Evolutionary conservation across 305 asterid species (phyloP).

Genomic region (Ilex paraguariensis): DNA sequence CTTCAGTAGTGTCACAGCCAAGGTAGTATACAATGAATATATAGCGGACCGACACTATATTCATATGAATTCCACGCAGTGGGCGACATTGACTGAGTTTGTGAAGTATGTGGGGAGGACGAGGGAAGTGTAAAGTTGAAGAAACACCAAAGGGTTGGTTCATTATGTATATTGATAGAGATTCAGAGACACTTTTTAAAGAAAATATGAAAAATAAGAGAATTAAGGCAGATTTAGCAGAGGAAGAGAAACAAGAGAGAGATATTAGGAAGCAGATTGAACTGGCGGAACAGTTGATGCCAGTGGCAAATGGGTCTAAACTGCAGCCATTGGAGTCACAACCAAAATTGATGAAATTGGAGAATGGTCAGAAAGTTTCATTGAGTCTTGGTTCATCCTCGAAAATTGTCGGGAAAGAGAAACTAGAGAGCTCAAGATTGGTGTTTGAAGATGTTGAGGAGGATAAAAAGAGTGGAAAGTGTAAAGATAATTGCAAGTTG

Average conservation of each 20-base stretch:
- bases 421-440: conserved; percentile 36
- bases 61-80: conserved; percentile 82
- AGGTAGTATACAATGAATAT: conserved; percentile 87
- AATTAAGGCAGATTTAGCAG: conserved; percentile 60
- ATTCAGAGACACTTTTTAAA: conserved; percentile 78
- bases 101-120: conserved; percentile 71
- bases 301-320: conserved; percentile 21
- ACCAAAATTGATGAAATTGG: conserved; percentile 44
- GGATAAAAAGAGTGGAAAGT: conserved; percentile 35
- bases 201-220: conserved; percentile 84
- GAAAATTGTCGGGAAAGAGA: conserved; percentile 36
- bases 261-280: conserved; percentile 80
- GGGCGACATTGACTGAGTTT: conserved; percentile 86
- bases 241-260: conserved; percentile 84
- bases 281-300: conserved; percentile 62
- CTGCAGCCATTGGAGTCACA: conserved; percentile 21
- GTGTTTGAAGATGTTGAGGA: conserved; percentile 54
- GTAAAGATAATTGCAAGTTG: conserved; percentile 29
- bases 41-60: conserved; percentile 68
- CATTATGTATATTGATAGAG: conserved; percentile 75
- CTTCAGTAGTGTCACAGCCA: conserved; percentile 81
- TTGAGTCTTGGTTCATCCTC: conserved; percentile 48
- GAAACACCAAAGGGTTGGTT: conserved; percentile 93
- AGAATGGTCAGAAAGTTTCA: conserved; percentile 54
- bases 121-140: conserved; percentile 84